phyloP scores from a whole-genome alignment of 2,329 filamentous ascomycete species.

The Sarocladium strictum region DNA sequence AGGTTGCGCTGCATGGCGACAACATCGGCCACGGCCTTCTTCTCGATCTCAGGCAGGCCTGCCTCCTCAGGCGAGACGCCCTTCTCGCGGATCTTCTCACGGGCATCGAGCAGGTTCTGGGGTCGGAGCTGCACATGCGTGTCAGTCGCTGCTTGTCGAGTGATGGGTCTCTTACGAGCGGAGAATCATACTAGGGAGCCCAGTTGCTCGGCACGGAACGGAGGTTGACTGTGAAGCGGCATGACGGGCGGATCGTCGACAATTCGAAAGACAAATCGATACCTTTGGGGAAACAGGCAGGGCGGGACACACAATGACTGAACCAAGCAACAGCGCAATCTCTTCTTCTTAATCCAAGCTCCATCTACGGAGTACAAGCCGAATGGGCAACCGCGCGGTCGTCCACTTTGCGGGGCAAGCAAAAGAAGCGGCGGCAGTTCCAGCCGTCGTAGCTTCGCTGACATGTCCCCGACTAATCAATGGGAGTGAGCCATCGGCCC shows the following conservation, averaged over 20 bases:
- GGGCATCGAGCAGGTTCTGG: conserved; percentile 30
- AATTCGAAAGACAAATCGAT: background rate
- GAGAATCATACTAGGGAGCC: conserved; percentile 47
- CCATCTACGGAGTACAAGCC: background rate
- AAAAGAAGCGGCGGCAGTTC: background rate
- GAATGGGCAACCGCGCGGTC: background rate
- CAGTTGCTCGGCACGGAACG: conserved; percentile 71
- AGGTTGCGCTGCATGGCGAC: conserved; percentile 54
- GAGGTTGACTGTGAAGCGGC: conserved; percentile 26
- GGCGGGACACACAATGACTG: background rate
- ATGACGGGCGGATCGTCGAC: background rate
- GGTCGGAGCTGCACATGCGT: conserved; percentile 47
- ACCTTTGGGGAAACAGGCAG: background rate
- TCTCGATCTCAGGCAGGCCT: conserved; percentile 54
- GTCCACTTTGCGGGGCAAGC: background rate
- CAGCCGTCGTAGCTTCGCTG: background rate
- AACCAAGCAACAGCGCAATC: background rate
- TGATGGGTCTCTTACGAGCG: too few relatives aligned
- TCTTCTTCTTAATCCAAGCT: background rate
- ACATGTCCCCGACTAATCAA: conserved; percentile 4
- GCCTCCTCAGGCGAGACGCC: conserved; percentile 44
- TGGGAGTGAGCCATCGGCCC: background rate
- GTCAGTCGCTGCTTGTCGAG: too few relatives aligned
- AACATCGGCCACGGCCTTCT: conserved; percentile 54
- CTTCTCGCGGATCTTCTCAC: conserved; percentile 25